Conservation (phyloP, 1,284 basidiomycete genomes). For the Violaceomyces palustris region DNA sequence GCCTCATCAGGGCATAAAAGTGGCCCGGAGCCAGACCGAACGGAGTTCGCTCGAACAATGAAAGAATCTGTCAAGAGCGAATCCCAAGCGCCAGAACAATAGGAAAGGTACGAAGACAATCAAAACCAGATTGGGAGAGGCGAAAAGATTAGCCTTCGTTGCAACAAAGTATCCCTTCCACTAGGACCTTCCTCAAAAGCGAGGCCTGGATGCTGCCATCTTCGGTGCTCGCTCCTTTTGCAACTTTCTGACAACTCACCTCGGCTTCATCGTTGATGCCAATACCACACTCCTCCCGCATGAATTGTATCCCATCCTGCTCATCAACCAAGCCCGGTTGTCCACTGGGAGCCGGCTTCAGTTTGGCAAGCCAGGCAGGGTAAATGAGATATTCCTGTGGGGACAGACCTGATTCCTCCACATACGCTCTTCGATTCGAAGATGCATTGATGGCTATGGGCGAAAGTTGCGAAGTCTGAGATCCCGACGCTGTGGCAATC, state of each 20-base stretch:
- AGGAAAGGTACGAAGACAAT: no score
- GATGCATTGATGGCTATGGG: conserved; percentile 8
- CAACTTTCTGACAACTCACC: no score
- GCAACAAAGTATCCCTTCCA: no score
- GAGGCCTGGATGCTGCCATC: no score
- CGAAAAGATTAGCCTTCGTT: no score
- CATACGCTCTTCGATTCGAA: conserved; percentile 18
- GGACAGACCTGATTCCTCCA: conserved; percentile 48
- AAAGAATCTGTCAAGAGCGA: conserved; percentile 49
- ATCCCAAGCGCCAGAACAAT: no score
- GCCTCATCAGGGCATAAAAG: conserved; percentile 48
- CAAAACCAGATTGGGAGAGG: no score
- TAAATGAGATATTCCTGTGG: conserved; percentile 46
- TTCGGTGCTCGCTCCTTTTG: not conserved
- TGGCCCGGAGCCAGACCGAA: conserved; percentile 44
- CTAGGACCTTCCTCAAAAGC: no score
- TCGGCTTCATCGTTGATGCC: conserved; percentile 45
- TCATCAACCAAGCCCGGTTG: conserved; percentile 46
- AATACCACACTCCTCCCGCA: conserved; percentile 44
- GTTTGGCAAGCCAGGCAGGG: conserved; percentile 32
- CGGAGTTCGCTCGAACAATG: conserved; percentile 48
- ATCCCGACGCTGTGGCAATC: no score
- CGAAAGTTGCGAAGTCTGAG: no score
- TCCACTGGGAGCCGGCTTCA: conserved; percentile 43
- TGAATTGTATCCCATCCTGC: conserved; percentile 45